Percentiles rank a stretch among this genome's conserved stretches.
Evolutionary conservation across 306 rosid species (phyloP).

Genomic region (Morella rubra): DNA sequence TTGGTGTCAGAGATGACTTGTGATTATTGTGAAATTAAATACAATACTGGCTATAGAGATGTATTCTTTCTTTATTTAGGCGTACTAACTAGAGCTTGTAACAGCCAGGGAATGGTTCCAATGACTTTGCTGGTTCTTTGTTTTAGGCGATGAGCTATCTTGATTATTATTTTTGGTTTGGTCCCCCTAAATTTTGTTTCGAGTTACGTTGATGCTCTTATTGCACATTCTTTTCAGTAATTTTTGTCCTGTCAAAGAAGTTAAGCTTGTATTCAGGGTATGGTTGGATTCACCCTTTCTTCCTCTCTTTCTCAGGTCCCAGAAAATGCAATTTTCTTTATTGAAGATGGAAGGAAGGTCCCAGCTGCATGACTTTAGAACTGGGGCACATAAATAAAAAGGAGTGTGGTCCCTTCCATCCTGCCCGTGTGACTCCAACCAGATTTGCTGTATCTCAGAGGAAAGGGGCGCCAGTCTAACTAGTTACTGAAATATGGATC

Average conservation of each 20-base stretch:
- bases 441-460: slow-evolving; percentile 33
- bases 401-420: slow-evolving; percentile 15
- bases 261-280: background rate
- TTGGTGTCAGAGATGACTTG: background rate
- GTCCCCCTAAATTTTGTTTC: background rate
- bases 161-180: background rate
- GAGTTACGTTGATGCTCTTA: slow-evolving; percentile 3
- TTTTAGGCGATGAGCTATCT: background rate
- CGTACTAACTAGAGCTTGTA: slow-evolving; percentile 1
- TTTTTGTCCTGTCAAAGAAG: background rate
- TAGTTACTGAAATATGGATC: background rate
- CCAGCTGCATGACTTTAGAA: slow-evolving; percentile 79
- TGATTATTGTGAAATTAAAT: background rate
- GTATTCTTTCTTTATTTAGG: background rate
- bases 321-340: slow-evolving; percentile 83
- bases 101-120: background rate
- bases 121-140: slow-evolving; percentile 1
- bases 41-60: slow-evolving; percentile 6
- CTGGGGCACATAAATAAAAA: slow-evolving; percentile 24
- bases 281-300: background rate
- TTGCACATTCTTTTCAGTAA: background rate
- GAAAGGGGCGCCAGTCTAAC: slow-evolving; percentile 11
- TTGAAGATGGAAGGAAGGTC: slow-evolving; percentile 97
- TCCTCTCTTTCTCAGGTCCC: slow-evolving; percentile 65
- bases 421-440: slow-evolving; percentile 17